Conservation (phyloP, 352 stramenopile genomes). For the Salisapilia sapeloensis region DNA sequence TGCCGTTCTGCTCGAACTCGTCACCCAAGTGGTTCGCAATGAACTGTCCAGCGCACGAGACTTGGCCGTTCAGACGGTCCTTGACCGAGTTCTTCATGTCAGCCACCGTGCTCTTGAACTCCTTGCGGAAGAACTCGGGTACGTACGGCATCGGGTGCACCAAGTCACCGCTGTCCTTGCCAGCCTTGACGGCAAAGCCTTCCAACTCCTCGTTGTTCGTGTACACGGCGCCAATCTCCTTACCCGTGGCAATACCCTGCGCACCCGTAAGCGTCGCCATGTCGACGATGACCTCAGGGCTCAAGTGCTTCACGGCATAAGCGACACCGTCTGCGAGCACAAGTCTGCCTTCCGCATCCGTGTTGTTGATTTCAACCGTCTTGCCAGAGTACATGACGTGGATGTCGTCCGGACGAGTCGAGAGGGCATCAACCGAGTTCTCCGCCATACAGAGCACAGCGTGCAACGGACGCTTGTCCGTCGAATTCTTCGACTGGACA, state of each 20-base stretch:
- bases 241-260: constrained; percentile 84
- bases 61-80: constrained; percentile 83
- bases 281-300: constrained; percentile 85
- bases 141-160: constrained; percentile 86
- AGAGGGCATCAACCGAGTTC: constrained; percentile 84
- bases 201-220: constrained; percentile 85
- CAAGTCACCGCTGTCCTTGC: constrained; percentile 83
- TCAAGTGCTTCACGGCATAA: constrained; percentile 85
- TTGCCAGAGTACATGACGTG: constrained; percentile 88
- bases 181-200: constrained; percentile 46
- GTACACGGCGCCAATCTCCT: constrained; percentile 85
- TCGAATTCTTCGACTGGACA: constrained; percentile 77
- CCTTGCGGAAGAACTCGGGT: constrained; percentile 84
- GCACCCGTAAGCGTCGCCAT: constrained; percentile 94
- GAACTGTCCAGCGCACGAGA: constrained; percentile 90
- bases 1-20: constrained; percentile 47
- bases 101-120: constrained; percentile 87
- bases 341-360: constrained; percentile 88
- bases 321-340: constrained; percentile 89
- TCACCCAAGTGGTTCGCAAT: constrained; percentile 87
- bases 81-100: constrained; percentile 97
- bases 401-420: constrained; percentile 89
- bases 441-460: constrained; percentile 87
- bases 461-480: constrained; percentile 73
- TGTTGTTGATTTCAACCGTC: constrained; percentile 96